These are phyloP conservation scores for Fimicolochytrium jonesii DNA, from an alignment of 192 early-diverging fungal genomes.

Conservation along the genomic window DNA sequence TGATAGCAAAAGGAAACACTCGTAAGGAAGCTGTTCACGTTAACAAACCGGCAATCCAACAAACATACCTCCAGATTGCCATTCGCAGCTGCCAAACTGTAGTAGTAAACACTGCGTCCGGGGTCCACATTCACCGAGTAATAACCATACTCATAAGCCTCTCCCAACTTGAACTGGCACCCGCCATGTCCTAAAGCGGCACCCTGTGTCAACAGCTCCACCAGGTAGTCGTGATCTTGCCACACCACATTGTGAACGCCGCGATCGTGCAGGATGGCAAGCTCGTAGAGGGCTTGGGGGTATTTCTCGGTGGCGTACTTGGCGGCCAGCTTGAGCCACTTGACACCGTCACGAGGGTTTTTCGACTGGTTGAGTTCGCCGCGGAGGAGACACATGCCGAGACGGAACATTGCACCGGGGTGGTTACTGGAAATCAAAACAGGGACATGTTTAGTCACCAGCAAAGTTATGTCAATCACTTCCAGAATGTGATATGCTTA, in stretches of 20 bases:
- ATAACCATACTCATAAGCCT: conserved; percentile 74
- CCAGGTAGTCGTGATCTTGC: conserved; percentile 70
- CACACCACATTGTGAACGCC: conserved; percentile 66
- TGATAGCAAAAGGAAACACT: neutral
- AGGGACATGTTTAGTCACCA: neutral
- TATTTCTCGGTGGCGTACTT: conserved; percentile 64
- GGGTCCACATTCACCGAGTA: conserved; percentile 66
- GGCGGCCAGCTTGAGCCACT: conserved; percentile 76
- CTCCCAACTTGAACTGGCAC: conserved; percentile 75
- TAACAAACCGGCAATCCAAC: neutral
- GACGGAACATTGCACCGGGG: conserved; percentile 61
- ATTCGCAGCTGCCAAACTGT: conserved; percentile 73
- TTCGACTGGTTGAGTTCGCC: conserved; percentile 65
- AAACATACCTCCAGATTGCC: conserved; percentile 52
- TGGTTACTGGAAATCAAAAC: conserved; percentile 29
- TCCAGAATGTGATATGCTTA: neutral
- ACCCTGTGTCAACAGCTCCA: conserved; percentile 69
- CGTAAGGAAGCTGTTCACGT: neutral
- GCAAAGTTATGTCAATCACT: neutral
- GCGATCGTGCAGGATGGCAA: conserved; percentile 74
- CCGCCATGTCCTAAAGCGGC: conserved; percentile 67
- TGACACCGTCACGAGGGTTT: conserved; percentile 74
- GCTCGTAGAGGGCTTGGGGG: conserved; percentile 70
- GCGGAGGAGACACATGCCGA: conserved; percentile 70
- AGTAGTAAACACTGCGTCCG: conserved; percentile 67